phyloP scores from a whole-genome alignment of 2,329 filamentous ascomycete genomes.

The Microsporum canis region DNA sequence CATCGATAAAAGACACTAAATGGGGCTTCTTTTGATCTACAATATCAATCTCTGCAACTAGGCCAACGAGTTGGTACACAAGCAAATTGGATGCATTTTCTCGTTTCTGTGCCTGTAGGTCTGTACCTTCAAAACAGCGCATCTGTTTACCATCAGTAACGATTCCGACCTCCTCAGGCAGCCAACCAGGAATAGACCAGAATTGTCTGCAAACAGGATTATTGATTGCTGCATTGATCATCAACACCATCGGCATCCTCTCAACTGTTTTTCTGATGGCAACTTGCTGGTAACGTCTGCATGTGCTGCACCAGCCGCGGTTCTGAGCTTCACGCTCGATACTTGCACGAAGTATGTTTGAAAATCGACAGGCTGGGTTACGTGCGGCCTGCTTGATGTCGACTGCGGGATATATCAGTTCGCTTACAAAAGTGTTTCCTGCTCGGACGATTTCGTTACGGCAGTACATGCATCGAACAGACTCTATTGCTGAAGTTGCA shows the following conservation, averaged over 20 bases:
- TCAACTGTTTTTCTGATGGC: constrained; percentile 75
- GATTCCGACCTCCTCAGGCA: constrained; percentile 88
- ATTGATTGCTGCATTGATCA: constrained; percentile 71
- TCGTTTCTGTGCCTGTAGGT: constrained; percentile 68
- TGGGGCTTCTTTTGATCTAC: constrained; percentile 79
- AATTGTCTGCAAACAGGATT: constrained; percentile 57
- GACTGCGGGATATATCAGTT: constrained; percentile 63
- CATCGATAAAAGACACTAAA: constrained; percentile 82
- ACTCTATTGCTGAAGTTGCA: constrained; percentile 34
- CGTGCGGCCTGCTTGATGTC: constrained; percentile 42
- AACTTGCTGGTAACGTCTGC: constrained; percentile 80
- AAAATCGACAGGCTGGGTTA: constrained; percentile 52
- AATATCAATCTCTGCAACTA: constrained; percentile 81
- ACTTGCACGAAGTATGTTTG: constrained; percentile 81
- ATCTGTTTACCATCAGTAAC: constrained; percentile 85
- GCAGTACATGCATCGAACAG: constrained; percentile 76
- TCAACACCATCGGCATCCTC: constrained; percentile 69
- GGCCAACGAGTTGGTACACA: constrained; percentile 82
- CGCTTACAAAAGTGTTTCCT: constrained; percentile 70
- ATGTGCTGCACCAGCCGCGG: constrained; percentile 86
- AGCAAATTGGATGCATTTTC: constrained; percentile 68
- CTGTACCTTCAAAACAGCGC: constrained; percentile 87
- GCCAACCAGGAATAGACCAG: constrained; percentile 82
- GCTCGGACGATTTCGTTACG: constrained; percentile 72
- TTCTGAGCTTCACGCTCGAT: constrained; percentile 82